These are phyloP conservation scores for Aureobasidium sp. DNA, from an alignment of 2,329 filamentous ascomycete genomes.

Conservation along the genomic window DNA sequence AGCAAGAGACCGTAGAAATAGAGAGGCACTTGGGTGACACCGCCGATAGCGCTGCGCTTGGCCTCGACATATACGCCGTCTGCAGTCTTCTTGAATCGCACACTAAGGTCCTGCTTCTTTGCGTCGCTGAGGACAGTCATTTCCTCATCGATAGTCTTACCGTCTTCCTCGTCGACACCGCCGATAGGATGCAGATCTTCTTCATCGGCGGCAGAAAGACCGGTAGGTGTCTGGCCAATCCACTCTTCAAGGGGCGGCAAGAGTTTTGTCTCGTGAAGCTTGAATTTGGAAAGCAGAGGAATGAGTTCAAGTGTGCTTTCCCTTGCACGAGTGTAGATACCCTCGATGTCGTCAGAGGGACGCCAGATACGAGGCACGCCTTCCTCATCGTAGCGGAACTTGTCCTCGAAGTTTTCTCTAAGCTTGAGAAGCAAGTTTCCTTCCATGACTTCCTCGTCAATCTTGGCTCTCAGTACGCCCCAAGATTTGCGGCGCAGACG, in stretches of 20 bases:
- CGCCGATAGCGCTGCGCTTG: slow-evolving; percentile 92
- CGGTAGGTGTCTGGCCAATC: slow-evolving; percentile 69
- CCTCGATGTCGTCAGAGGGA: slow-evolving; percentile 94
- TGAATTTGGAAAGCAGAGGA: slow-evolving; percentile 79
- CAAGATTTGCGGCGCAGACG: slow-evolving; percentile 88
- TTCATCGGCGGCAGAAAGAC: slow-evolving; percentile 74
- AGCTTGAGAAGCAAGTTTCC: slow-evolving; percentile 93
- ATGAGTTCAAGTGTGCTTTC: slow-evolving; percentile 90
- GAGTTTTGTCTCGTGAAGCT: slow-evolving; percentile 63
- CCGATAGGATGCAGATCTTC: slow-evolving; percentile 85
- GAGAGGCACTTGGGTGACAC: slow-evolving; percentile 84
- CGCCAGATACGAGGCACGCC: slow-evolving; percentile 96
- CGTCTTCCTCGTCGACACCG: slow-evolving; percentile 80
- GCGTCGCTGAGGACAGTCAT: slow-evolving; percentile 88
- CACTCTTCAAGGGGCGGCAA: slow-evolving; percentile 78
- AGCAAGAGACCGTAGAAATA: slow-evolving; percentile 91
- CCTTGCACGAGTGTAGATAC: slow-evolving; percentile 82
- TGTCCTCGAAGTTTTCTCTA: slow-evolving; percentile 97
- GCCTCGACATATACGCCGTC: slow-evolving; percentile 98
- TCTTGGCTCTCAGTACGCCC: slow-evolving; percentile 79
- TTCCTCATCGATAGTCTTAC: slow-evolving; percentile 90
- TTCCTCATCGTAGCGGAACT: slow-evolving; percentile 93
- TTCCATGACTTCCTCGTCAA: slow-evolving; percentile 97
- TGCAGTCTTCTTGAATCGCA: slow-evolving; percentile 96
- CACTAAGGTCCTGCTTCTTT: slow-evolving; percentile 84